phyloP scores from a whole-genome alignment of 768 basidiomycete species.

The Kwoniella sp. region DNA sequence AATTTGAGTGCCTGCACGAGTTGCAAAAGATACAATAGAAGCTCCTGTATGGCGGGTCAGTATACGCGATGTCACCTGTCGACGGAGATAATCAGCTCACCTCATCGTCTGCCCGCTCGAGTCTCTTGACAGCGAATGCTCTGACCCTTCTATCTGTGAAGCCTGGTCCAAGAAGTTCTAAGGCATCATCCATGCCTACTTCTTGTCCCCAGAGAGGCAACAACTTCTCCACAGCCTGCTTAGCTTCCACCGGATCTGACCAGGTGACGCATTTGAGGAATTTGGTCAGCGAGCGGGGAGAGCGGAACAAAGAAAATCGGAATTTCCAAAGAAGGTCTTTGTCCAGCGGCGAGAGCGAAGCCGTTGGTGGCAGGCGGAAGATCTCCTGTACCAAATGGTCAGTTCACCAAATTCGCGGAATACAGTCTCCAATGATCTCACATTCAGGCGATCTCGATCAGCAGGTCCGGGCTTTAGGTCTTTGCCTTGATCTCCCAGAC shows the following conservation, averaged over 20 bases:
- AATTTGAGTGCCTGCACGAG: constrained; percentile 98
- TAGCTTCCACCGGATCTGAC: constrained; percentile 93
- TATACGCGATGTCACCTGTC: neutral
- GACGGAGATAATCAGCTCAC: constrained; percentile 59
- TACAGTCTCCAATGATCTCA: constrained; percentile 57
- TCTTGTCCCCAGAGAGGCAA: constrained; percentile 91
- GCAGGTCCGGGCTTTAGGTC: constrained; percentile 97
- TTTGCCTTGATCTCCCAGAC: constrained; percentile 90
- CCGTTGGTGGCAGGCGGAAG: constrained; percentile 86
- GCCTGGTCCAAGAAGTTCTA: constrained; percentile 88
- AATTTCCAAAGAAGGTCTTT: constrained; percentile 98
- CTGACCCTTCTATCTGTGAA: constrained; percentile 72
- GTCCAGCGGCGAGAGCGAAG: constrained; percentile 81
- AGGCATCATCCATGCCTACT: constrained; percentile 92
- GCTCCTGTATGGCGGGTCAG: constrained; percentile 64
- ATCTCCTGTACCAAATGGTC: constrained; percentile 65
- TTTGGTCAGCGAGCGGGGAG: constrained; percentile 81
- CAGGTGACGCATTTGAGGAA: constrained; percentile 97
- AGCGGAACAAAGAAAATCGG: constrained; percentile 87
- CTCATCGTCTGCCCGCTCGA: constrained; percentile 90
- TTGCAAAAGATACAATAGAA: constrained; percentile 87
- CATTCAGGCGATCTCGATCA: constrained; percentile 87
- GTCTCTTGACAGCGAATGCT: constrained; percentile 88
- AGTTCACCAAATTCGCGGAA: neutral
- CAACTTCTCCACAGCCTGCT: constrained; percentile 94